phyloP scores from a whole-genome alignment of 75 land plant species.

The Larix kaempferi region DNA sequence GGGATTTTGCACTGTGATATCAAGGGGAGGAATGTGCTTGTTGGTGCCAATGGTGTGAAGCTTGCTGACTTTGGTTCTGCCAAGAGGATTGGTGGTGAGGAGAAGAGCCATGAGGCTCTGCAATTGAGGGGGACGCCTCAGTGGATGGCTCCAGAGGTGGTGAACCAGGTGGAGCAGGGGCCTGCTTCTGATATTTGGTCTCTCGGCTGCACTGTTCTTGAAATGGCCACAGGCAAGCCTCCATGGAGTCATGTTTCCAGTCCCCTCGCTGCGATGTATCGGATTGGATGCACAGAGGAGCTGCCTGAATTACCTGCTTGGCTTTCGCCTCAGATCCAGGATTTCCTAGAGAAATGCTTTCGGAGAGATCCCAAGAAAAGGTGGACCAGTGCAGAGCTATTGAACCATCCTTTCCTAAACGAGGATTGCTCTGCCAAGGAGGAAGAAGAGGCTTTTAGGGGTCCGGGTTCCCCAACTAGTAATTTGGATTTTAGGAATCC shows the following conservation, averaged over 20 bases:
- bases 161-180: slow-evolving; percentile 27
- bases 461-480: too few species aligned
- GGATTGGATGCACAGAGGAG: slow-evolving; percentile 45
- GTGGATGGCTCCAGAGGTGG: slow-evolving; percentile 81
- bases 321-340: slow-evolving; percentile 33
- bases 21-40: slow-evolving; percentile 59
- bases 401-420: slow-evolving; percentile 29
- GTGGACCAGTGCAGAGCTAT: slow-evolving; percentile 58
- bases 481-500: too few species aligned
- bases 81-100: slow-evolving; percentile 14
- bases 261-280: slow-evolving; percentile 14
- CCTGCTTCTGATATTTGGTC: slow-evolving; percentile 65
- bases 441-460: too few species aligned
- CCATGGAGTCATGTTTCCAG: slow-evolving; percentile 35
- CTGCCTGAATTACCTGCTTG: slow-evolving; percentile 33
- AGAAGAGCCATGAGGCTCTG: not conserved
- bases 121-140: slow-evolving; percentile 57
- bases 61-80: slow-evolving; percentile 87
- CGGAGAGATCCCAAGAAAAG: slow-evolving; percentile 34
- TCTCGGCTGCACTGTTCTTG: slow-evolving; percentile 70
- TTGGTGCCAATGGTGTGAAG: slow-evolving; percentile 46
- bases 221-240: slow-evolving; percentile 46
- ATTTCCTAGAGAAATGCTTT: slow-evolving; percentile 62
- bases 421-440: not conserved
- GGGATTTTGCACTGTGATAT: slow-evolving; percentile 71